Conservation (phyloP, 202 grass and related monocot genomes). For the Setaria italica region DNA sequence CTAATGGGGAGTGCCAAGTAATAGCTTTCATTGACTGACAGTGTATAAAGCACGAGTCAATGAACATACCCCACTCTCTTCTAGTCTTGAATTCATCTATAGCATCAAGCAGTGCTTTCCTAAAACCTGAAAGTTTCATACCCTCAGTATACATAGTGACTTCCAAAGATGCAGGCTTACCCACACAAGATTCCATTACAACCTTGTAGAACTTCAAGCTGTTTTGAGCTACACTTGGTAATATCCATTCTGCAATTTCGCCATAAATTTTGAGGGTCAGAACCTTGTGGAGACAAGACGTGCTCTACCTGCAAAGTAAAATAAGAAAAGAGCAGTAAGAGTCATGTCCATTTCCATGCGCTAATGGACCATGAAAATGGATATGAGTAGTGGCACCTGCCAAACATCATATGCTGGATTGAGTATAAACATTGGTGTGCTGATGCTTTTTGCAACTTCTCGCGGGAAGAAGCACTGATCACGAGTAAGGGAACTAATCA, state of each 20-base stretch:
- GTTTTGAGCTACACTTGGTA: slow-evolving; percentile 62
- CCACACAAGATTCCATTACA: slow-evolving; percentile 19
- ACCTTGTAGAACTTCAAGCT: slow-evolving; percentile 74
- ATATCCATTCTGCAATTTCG: slow-evolving; percentile 74
- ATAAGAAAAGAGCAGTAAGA: not conserved
- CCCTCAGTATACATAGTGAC: not conserved
- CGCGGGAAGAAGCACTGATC: slow-evolving; percentile 80
- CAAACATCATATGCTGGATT: slow-evolving; percentile 90
- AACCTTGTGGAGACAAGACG: slow-evolving; percentile 64
- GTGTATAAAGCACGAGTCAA: slow-evolving; percentile 81
- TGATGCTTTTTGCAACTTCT: slow-evolving; percentile 80
- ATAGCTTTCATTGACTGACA: slow-evolving; percentile 69
- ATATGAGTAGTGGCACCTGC: slow-evolving; percentile 67
- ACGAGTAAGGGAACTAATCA: slow-evolving; percentile 52
- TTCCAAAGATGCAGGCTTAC: not conserved
- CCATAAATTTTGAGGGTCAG: slow-evolving; percentile 72
- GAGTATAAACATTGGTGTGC: slow-evolving; percentile 82
- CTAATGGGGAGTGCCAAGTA: slow-evolving; percentile 68
- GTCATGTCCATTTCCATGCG: slow-evolving; percentile 13
- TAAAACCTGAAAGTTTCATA: slow-evolving; percentile 60
- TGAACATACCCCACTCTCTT: slow-evolving; percentile 78
- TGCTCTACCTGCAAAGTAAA: slow-evolving; percentile 52
- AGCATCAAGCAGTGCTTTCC: slow-evolving; percentile 61
- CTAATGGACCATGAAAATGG: slow-evolving; percentile 29
- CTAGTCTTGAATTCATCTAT: slow-evolving; percentile 63